Evolutionary conservation across 306 rosid genomes (phyloP).

Genomic region (Trifolium dubium): DNA sequence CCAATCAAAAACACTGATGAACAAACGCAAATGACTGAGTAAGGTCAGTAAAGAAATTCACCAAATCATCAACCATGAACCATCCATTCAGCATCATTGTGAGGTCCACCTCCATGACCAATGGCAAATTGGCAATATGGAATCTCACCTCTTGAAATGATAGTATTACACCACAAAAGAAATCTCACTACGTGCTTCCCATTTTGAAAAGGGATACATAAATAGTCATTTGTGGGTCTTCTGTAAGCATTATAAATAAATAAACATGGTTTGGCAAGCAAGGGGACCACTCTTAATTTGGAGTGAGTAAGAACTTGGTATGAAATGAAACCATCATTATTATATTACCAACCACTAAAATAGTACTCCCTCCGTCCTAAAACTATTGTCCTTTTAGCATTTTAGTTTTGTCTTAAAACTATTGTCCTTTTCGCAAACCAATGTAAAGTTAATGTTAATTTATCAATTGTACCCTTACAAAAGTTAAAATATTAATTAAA

Average conservation of each 20-base stretch:
- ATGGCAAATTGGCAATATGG: neutral
- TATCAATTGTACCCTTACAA: too few relatives aligned
- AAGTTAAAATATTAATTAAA: too few relatives aligned
- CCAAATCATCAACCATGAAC: neutral
- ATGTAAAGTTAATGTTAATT: too few relatives aligned
- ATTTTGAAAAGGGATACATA: neutral
- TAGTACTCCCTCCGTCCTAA: too few relatives aligned
- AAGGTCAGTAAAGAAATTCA: neutral
- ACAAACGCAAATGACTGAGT: neutral
- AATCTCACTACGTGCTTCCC: constrained; percentile 12
- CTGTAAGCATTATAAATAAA: neutral
- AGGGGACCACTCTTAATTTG: constrained; percentile 56
- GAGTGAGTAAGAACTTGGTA: constrained; percentile 32
- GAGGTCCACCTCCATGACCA: constrained; percentile 10
- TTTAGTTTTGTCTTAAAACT: too few relatives aligned
- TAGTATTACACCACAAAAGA: neutral
- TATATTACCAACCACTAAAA: constrained; percentile 46
- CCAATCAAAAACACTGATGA: neutral
- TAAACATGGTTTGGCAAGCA: constrained; percentile 34
- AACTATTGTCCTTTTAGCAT: too few relatives aligned
- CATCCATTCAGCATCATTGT: neutral
- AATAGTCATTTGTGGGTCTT: constrained; percentile 41
- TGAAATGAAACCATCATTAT: constrained; percentile 37
- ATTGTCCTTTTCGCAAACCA: too few relatives aligned
- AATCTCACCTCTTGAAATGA: constrained; percentile 17